phyloP scores from a whole-genome alignment of 2,329 filamentous ascomycete species.

The Arthrinium puccinioides region DNA sequence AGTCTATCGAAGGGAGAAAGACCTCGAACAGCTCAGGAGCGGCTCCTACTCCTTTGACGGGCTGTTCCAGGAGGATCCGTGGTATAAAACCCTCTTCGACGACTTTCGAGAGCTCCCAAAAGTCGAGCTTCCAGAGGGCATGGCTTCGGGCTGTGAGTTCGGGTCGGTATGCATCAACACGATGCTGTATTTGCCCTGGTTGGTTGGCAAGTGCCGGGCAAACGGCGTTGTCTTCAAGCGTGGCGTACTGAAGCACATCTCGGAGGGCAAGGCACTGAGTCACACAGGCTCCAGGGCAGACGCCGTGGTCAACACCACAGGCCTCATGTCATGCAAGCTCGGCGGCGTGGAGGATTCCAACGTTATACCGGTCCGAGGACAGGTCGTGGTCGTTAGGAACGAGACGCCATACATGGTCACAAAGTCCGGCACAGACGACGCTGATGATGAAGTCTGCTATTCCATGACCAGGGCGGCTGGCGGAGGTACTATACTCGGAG shows the following conservation, averaged over 20 bases:
- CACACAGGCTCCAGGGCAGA: constrained; percentile 51
- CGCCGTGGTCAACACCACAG: constrained; percentile 79
- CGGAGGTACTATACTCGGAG: constrained; percentile 84
- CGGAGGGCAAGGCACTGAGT: constrained; percentile 58
- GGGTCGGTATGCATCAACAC: constrained; percentile 90
- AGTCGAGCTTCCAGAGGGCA: constrained; percentile 52
- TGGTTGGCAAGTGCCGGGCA: constrained; percentile 71
- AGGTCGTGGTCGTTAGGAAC: constrained; percentile 79
- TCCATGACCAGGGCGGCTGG: constrained; percentile 72
- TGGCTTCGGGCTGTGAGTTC: constrained; percentile 68
- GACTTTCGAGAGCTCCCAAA: constrained; percentile 59
- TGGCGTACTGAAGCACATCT: constrained; percentile 59
- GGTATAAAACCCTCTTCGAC: constrained; percentile 65
- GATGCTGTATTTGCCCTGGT: constrained; percentile 78
- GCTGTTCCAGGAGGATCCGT: constrained; percentile 60
- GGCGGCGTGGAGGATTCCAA: constrained; percentile 73
- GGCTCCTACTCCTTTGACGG: constrained; percentile 54
- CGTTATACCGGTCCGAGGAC: constrained; percentile 72
- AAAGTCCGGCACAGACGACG: constrained; percentile 67
- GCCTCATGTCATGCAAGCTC: constrained; percentile 65
- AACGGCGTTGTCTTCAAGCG: constrained; percentile 64
- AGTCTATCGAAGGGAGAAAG: constrained; percentile 53
- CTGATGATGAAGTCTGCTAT: constrained; percentile 65
- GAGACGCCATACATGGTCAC: constrained; percentile 63
- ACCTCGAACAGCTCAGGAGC: constrained; percentile 32